phyloP scores from a whole-genome alignment of 768 basidiomycete species.

The Tylopilus felleus region DNA sequence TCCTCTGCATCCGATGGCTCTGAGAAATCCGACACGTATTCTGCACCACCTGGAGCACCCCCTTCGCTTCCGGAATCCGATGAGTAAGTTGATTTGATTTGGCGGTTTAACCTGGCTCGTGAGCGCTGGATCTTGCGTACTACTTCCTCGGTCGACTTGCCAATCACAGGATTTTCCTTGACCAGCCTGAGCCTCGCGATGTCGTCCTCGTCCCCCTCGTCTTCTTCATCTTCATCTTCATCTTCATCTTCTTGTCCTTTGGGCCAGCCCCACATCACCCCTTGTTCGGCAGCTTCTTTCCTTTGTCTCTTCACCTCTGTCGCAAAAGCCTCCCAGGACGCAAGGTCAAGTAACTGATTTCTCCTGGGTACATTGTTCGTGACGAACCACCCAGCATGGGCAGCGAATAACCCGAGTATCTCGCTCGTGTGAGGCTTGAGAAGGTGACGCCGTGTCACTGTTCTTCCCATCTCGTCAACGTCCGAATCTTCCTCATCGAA shows the following conservation, averaged over 20 bases:
- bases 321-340: slow-evolving; percentile 49
- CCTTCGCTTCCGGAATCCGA: slow-evolving; percentile 25
- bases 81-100: background rate
- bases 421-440: slow-evolving; percentile 51
- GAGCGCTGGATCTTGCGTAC: slow-evolving; percentile 22
- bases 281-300: slow-evolving; percentile 27
- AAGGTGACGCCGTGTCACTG: slow-evolving; percentile 37
- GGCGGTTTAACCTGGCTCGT: background rate
- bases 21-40: slow-evolving; percentile 58
- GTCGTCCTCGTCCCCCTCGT: background rate
- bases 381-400: slow-evolving; percentile 58
- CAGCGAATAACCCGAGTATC: slow-evolving; percentile 48
- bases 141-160: slow-evolving; percentile 19
- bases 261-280: slow-evolving; percentile 23
- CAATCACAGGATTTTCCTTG: slow-evolving; percentile 27
- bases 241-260: slow-evolving; percentile 11
- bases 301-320: slow-evolving; percentile 29
- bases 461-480: slow-evolving; percentile 27
- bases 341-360: slow-evolving; percentile 38
- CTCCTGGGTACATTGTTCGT: slow-evolving; percentile 40
- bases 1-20: slow-evolving; percentile 45
- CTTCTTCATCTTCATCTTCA: slow-evolving; percentile 9
- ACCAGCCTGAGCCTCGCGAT: slow-evolving; percentile 10
- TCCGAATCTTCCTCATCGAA: slow-evolving; percentile 32
- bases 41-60: slow-evolving; percentile 15